Evolutionary conservation across 2,329 filamentous ascomycete genomes (phyloP).

Genomic region (Aureobasidium uvarum): DNA sequence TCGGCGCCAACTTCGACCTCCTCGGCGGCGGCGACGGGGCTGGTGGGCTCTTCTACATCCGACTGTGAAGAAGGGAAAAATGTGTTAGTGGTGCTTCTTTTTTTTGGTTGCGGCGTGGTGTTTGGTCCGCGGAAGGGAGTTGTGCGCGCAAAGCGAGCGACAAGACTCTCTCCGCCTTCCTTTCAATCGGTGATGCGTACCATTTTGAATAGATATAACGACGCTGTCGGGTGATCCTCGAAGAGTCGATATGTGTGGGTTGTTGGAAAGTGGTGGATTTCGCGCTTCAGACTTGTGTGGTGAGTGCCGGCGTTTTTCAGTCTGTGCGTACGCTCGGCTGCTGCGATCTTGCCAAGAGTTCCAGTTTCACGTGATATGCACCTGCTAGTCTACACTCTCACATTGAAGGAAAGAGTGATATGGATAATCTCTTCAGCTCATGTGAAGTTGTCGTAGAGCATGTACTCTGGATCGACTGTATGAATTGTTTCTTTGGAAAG

Average conservation of each 20-base stretch:
- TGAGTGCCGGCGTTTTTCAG: background rate
- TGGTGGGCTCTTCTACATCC: conserved; percentile 99
- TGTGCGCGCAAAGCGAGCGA: background rate
- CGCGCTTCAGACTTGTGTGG: background rate
- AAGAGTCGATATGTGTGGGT: conserved; percentile 37
- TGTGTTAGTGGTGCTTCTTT: background rate
- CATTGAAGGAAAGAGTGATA: no score
- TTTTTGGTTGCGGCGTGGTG: background rate
- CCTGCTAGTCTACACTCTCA: no score
- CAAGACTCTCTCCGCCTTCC: background rate
- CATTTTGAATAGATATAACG: conserved; percentile 41
- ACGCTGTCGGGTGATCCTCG: conserved; percentile 46
- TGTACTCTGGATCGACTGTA: no score
- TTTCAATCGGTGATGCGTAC: conserved; percentile 34
- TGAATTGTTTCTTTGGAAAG: no score
- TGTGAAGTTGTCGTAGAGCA: no score
- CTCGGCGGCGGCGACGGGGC: conserved; percentile 70
- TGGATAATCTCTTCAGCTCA: no score
- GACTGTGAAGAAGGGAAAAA: conserved; percentile 58
- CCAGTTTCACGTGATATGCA: background rate
- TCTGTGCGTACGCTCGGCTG: conserved; percentile 12
- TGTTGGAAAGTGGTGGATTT: background rate
- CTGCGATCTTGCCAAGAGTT: conserved; percentile 1
- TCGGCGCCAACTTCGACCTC: conserved; percentile 97
- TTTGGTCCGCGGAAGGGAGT: background rate